Evolutionary conservation across 257 asterid species (phyloP), one percentile per base, ranked within the genome.

Genomic region (Ajuga chamaepitys): DNA sequence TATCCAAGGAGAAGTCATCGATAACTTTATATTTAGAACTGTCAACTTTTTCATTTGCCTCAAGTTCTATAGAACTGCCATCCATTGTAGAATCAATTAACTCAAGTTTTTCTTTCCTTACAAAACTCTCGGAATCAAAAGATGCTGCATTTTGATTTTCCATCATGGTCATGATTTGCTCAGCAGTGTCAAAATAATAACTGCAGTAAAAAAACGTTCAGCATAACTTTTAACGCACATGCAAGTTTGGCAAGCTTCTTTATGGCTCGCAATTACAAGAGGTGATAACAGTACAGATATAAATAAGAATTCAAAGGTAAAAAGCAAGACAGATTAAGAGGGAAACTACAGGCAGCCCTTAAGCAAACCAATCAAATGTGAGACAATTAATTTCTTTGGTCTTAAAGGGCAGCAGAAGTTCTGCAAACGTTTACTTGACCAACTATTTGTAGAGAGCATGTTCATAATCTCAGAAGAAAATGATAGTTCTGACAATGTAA

Each of bases 131-230:
- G 28, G 85, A 74, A 77, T 74, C 83, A 51, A 37, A 60, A 56
- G 69, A 28, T 12, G 63, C 68, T 50, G 74, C 82, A 12, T 70
- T 67, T 82, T 77, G 79, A 71, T 70, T 73, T 80, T 85, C 96
- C 72, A 82, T 84, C 93, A 80, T 86, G 60, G 50, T 80, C 74
- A 64, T 64, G 73, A 75, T 75, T 75, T 55, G 72, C 70, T 83
- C 85, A 62, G 78, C 71, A 58, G 53, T 40, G 69, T 79, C 75
- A 55, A 79, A 64, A 56, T 80, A 68, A 88, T 79, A 88, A 48
- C 30, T 62, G 66, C 60, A 76, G 64, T 68, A 37, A 24, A 26
- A 70, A 76, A 76, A 53, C 64, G 67, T 77, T 71, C 56, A 74
- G 62, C 60, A 67, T 32, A 74, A 63, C 46, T 61, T 38, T 25